A percentile compares a stretch with the other conserved stretches of the same genome.
Evolutionary conservation across 2,329 filamentous ascomycete species (phyloP).

Genomic region (Fusarium nurragi): DNA sequence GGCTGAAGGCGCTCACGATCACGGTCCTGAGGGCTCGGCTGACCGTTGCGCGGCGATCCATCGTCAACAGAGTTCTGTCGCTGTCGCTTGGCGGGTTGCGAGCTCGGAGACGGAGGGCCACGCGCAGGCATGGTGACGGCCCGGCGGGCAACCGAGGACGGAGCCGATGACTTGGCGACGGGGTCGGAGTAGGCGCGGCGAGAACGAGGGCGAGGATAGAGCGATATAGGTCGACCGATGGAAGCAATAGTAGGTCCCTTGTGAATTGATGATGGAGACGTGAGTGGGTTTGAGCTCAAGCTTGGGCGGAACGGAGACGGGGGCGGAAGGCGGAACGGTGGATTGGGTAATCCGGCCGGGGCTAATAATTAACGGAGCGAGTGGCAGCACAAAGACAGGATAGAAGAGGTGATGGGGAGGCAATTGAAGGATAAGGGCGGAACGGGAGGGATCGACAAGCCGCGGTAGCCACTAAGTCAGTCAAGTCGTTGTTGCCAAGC

Average conservation of each 20-base stretch:
- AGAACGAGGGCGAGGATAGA: background rate
- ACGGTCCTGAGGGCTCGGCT: constrained; percentile 40
- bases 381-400: background rate
- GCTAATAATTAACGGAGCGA: constrained; percentile 13
- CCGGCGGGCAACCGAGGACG: constrained; percentile 42
- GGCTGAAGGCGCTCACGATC: constrained; percentile 39
- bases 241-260: constrained; percentile 5
- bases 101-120: constrained; percentile 62
- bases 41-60: constrained; percentile 52
- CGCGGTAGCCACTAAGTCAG: constrained; percentile 23
- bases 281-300: constrained; percentile 23
- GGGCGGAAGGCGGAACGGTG: constrained; percentile 32
- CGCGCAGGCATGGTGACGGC: constrained; percentile 51
- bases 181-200: constrained; percentile 1
- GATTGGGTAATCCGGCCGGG: constrained; percentile 34
- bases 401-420: constrained; percentile 9
- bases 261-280: constrained; percentile 29
- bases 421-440: constrained; percentile 13
- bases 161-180: constrained; percentile 35
- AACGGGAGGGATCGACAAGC: constrained; percentile 28
- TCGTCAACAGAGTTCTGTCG: constrained; percentile 63
- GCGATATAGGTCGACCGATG: constrained; percentile 5
- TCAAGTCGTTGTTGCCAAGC: constrained; percentile 3
- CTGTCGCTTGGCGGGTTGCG: constrained; percentile 66
- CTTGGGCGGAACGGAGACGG: constrained; percentile 31